Conservation (phyloP, 352 stramenopile species). For the Peronospora belbahrii region DNA sequence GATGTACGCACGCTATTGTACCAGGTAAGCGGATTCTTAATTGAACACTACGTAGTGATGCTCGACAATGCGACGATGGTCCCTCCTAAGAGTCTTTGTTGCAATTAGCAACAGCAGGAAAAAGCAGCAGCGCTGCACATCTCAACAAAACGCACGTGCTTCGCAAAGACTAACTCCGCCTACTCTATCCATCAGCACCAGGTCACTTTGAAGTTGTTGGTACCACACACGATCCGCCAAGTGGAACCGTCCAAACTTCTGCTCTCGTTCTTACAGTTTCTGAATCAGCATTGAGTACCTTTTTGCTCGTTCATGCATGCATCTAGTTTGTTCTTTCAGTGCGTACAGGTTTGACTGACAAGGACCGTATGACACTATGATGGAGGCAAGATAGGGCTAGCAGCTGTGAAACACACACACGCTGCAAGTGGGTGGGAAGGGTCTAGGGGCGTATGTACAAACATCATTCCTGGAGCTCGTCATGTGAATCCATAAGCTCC, state of each 20-base stretch:
- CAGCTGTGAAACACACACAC: too few relatives aligned
- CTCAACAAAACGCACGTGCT: too few relatives aligned
- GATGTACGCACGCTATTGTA: conserved; percentile 8
- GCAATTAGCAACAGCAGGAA: conserved; percentile 4
- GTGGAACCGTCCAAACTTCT: neutral
- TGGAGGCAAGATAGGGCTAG: too few relatives aligned
- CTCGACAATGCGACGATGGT: conserved; percentile 18
- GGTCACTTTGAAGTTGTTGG: conserved; percentile 18
- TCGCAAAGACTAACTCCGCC: too few relatives aligned
- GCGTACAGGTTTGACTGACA: neutral
- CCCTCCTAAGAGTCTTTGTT: conserved; percentile 3
- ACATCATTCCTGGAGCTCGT: too few relatives aligned
- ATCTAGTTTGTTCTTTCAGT: neutral
- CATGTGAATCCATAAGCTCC: too few relatives aligned
- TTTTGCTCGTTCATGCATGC: neutral
- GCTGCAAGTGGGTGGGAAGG: too few relatives aligned
- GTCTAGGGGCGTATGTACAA: too few relatives aligned
- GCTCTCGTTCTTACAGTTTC: conserved; percentile 5
- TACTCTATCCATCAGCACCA: conserved; percentile 14
- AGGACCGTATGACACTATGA: too few relatives aligned
- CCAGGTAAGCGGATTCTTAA: too few relatives aligned
- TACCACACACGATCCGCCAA: neutral
- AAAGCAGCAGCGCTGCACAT: too few relatives aligned
- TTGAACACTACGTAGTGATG: neutral
- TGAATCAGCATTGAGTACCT: conserved; percentile 6